A percentile compares a stretch with the other conserved stretches of the same genome.
phyloP scores from a whole-genome alignment of 2,329 filamentous ascomycete genomes.

The Verticillium zaregamsianum region DNA sequence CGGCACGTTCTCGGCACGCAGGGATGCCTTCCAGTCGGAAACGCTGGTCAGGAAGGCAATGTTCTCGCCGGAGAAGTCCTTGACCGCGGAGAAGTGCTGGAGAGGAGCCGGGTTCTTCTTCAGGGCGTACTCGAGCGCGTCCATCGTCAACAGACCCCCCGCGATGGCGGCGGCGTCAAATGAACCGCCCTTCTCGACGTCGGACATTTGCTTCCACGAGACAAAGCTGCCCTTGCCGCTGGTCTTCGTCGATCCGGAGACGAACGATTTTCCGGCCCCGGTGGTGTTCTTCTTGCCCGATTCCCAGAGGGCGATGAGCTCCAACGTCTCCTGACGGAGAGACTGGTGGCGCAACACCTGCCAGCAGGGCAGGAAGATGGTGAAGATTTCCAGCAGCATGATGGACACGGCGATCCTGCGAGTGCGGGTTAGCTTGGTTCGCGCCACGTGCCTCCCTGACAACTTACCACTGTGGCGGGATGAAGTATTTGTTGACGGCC shows the following conservation, averaged over 20 bases:
- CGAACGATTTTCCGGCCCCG: conserved; percentile 3
- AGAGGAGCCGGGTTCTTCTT: conserved; percentile 55
- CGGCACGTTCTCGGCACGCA: conserved; percentile 14
- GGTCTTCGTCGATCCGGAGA: conserved; percentile 23
- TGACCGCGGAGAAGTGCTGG: conserved; percentile 59
- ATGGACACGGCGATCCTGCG: conserved; percentile 56
- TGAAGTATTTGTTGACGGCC: conserved; percentile 48
- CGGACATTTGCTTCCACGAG: conserved; percentile 30
- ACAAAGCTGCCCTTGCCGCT: conserved; percentile 2
- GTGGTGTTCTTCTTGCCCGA: conserved; percentile 26
- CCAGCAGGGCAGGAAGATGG: conserved; percentile 59
- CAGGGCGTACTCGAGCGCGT: conserved; percentile 58
- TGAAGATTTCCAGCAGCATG: conserved; percentile 58
- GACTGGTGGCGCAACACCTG: conserved; percentile 45
- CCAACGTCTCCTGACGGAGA: conserved; percentile 43
- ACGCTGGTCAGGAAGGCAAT: conserved; percentile 61
- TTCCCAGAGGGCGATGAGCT: conserved; percentile 46
- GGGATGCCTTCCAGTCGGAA: conserved; percentile 47
- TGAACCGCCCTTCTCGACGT: conserved; percentile 29
- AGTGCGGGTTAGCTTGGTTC: not conserved
- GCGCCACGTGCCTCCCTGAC: not conserved
- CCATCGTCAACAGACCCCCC: conserved; percentile 52
- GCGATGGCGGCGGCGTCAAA: conserved; percentile 8
- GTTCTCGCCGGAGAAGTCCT: conserved; percentile 69
- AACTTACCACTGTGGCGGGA: conserved; percentile 59